A percentile compares a stretch with the other conserved stretches of the same genome.
These are phyloP conservation scores for Picea sitchensis DNA, from an alignment of 75 land plant genomes.

Conservation along the genomic window DNA sequence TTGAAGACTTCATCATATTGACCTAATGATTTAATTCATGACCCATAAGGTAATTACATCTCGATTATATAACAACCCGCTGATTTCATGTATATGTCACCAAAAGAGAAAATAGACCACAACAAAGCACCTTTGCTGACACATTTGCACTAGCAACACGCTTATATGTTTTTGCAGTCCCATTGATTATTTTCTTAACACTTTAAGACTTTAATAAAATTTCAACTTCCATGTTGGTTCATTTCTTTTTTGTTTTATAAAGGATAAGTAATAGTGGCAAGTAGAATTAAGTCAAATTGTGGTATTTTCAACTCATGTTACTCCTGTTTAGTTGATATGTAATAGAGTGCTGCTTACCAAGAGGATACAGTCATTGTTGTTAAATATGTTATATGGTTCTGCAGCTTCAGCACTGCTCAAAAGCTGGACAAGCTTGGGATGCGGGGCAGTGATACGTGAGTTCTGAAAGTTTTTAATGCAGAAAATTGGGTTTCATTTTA, in stretches of 20 bases:
- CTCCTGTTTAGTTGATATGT: background rate
- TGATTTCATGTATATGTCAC: no score
- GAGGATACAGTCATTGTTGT: background rate
- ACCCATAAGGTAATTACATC: no score
- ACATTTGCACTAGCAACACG: no score
- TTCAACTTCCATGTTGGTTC: no score
- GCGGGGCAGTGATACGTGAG: slow-evolving; percentile 99
- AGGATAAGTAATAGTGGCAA: background rate
- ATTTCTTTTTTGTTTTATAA: background rate
- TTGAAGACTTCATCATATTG: no score
- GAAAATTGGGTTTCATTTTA: background rate
- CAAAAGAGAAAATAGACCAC: no score
- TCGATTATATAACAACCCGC: no score
- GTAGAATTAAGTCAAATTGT: background rate
- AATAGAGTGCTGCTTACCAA: background rate
- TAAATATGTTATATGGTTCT: slow-evolving; percentile 8
- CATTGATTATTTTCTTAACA: no score
- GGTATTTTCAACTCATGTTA: background rate
- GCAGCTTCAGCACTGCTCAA: slow-evolving; percentile 99
- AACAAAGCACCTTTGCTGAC: no score
- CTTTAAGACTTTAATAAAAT: no score
- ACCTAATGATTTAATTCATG: no score
- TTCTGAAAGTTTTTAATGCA: background rate
- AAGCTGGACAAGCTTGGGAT: slow-evolving; percentile 98
- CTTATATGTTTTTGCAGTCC: no score